These are phyloP conservation scores for Trichoderma endophyticum DNA, from an alignment of 2,329 filamentous ascomycete species.

Conservation along the genomic window DNA sequence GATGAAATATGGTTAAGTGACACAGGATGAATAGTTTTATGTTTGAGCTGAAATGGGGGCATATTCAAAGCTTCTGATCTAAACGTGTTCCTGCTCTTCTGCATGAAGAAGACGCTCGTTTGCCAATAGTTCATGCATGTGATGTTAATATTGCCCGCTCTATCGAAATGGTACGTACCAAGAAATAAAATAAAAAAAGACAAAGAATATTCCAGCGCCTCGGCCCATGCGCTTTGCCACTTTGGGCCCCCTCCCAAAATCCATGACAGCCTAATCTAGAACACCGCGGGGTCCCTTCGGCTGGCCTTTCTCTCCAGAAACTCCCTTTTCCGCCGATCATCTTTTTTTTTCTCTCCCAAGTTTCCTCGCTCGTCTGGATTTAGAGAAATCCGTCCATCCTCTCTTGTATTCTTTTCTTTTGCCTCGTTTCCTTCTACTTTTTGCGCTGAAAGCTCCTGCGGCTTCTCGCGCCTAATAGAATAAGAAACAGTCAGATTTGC, in stretches of 20 bases:
- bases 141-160: neutral
- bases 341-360: neutral
- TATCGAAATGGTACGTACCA: neutral
- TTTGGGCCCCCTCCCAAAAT: neutral
- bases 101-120: too few relatives aligned
- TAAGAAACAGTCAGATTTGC: neutral
- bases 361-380: neutral
- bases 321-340: neutral
- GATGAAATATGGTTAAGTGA: neutral
- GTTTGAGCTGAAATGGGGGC: neutral
- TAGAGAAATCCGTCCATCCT: neutral
- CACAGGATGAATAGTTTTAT: neutral
- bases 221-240: conserved; percentile 4
- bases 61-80: neutral
- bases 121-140: too few relatives aligned
- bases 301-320: neutral
- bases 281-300: neutral
- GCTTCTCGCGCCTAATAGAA: neutral
- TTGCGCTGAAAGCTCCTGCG: conserved; percentile 1
- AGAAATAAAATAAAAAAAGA: neutral
- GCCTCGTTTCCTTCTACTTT: neutral
- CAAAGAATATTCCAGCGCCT: conserved; percentile 6
- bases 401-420: neutral
- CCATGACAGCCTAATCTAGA: conserved; percentile 1
- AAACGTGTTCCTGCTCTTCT: neutral